Conservation (phyloP, 1,284 basidiomycete species). For the Agaricales sp. region DNA sequence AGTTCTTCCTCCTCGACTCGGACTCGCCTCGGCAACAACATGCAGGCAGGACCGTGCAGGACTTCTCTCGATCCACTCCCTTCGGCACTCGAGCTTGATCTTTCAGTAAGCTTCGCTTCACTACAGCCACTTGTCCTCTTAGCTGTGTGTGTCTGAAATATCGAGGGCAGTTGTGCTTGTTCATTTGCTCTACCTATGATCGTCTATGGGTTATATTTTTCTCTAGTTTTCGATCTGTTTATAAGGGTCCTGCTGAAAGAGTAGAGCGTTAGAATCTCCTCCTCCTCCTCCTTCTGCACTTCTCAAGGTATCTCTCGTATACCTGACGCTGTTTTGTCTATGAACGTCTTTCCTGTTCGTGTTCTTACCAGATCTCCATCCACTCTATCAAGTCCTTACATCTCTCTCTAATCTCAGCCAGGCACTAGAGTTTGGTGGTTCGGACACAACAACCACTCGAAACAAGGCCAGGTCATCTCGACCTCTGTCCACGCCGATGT, state of each 20-base stretch:
- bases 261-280: too few species aligned
- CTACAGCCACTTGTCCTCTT: neutral
- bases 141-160: neutral
- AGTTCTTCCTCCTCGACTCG: too few species aligned
- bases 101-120: neutral
- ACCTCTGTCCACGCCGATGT: neutral
- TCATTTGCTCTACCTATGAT: neutral
- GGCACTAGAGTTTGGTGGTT: slow-evolving; percentile 1
- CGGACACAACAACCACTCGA: neutral
- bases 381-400: neutral
- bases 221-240: too few species aligned
- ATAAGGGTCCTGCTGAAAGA: too few species aligned
- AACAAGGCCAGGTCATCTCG: neutral
- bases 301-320: neutral
- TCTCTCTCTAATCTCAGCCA: neutral
- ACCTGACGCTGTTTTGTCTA: neutral
- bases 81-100: neutral
- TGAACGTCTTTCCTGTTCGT: neutral
- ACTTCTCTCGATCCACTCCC: neutral
- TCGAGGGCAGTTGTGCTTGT: neutral
- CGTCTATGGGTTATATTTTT: neutral
- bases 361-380: neutral
- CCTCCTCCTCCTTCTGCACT: neutral
- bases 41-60: neutral
- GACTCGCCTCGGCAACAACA: neutral